These are phyloP conservation scores for Phytophthora tentaculata DNA, from an alignment of 352 stramenopile species.

Conservation along the genomic window DNA sequence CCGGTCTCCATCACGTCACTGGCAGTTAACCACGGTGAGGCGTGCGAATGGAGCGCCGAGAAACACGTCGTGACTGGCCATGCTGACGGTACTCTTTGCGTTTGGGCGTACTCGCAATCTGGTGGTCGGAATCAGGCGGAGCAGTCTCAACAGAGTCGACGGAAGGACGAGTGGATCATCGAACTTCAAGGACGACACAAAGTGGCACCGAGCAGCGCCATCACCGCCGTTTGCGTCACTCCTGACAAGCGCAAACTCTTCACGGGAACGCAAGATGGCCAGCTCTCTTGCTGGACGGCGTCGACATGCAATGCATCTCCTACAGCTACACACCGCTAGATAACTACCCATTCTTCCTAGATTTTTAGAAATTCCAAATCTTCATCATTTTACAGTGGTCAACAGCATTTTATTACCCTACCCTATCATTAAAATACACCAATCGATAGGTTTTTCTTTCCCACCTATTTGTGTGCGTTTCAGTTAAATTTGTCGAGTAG, in stretches of 20 bases:
- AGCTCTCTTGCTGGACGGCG: conserved; percentile 58
- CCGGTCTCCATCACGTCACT: conserved; percentile 50
- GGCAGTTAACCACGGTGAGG: conserved; percentile 54
- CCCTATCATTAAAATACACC: too few relatives aligned
- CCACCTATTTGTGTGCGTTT: too few relatives aligned
- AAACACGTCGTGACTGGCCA: conserved; percentile 74
- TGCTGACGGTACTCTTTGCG: conserved; percentile 59
- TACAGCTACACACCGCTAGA: neutral
- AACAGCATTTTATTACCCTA: too few relatives aligned
- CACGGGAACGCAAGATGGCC: conserved; percentile 59
- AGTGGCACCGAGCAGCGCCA: conserved; percentile 43
- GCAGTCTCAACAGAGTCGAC: conserved; percentile 14
- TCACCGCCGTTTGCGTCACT: conserved; percentile 61
- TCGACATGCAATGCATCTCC: conserved; percentile 13
- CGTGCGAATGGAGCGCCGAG: conserved; percentile 65
- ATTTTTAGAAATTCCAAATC: too few relatives aligned
- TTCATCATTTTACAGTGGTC: too few relatives aligned
- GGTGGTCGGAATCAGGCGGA: conserved; percentile 15
- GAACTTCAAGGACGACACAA: conserved; percentile 60
- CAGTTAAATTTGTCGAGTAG: too few relatives aligned
- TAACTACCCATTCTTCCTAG: too few relatives aligned
- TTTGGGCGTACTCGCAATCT: conserved; percentile 71
- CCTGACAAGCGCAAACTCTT: conserved; percentile 67
- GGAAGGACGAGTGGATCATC: conserved; percentile 55
- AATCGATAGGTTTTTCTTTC: too few relatives aligned